Conservation (phyloP, 306 rosid genomes). For the Fragaria ananassa region DNA sequence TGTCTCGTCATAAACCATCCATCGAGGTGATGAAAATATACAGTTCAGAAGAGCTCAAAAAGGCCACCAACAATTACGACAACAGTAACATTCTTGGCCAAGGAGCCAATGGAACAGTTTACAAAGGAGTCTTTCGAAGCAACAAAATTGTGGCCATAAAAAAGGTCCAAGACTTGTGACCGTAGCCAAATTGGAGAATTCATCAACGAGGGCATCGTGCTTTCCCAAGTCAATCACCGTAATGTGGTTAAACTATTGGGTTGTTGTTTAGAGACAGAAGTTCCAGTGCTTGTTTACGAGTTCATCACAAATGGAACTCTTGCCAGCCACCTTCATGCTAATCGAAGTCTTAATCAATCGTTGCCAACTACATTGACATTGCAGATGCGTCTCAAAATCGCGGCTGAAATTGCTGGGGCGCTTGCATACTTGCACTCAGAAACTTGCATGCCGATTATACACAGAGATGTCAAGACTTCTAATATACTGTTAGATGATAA, state of each 20-base stretch:
- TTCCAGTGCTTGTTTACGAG: constrained; percentile 22
- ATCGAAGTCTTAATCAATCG: not conserved
- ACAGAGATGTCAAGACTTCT: constrained; percentile 28
- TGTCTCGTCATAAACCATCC: not conserved
- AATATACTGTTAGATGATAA: constrained; percentile 19
- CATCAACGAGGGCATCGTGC: constrained; percentile 23
- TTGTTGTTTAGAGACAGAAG: constrained; percentile 30
- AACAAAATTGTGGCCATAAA: constrained; percentile 21
- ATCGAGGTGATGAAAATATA: constrained; percentile 4
- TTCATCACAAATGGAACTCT: constrained; percentile 29
- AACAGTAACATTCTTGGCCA: constrained; percentile 18
- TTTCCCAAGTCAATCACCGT: constrained; percentile 25
- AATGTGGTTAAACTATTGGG: constrained; percentile 29
- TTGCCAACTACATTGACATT: not conserved
- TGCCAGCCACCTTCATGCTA: not conserved
- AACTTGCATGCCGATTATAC: constrained; percentile 25
- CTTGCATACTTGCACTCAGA: constrained; percentile 29
- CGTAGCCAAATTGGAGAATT: constrained; percentile 26
- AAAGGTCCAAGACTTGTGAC: constrained; percentile 22
- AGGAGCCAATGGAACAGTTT: constrained; percentile 27
- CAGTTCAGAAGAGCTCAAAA: constrained; percentile 15
- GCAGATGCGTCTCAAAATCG: constrained; percentile 29
- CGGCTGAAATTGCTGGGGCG: constrained; percentile 18
- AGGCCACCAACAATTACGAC: constrained; percentile 22
- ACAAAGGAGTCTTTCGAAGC: constrained; percentile 17